Evolutionary conservation across 2,329 filamentous ascomycete genomes (phyloP).

Genomic region (Huntiella omanensis): DNA sequence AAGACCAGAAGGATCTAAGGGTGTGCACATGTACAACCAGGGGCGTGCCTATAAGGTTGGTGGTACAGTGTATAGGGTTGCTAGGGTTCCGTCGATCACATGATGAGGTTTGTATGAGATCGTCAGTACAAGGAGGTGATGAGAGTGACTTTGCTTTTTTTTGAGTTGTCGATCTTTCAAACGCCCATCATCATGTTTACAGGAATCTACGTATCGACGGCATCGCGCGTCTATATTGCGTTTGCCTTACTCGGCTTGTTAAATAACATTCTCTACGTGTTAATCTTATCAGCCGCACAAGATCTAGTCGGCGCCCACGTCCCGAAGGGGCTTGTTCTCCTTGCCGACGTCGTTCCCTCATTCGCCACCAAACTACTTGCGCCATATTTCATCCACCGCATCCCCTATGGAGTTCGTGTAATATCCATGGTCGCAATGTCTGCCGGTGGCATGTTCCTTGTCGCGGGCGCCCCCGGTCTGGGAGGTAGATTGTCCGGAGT

Average conservation of each 20-base stretch:
- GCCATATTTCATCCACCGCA: constrained; percentile 80
- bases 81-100: no score
- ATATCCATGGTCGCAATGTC: constrained; percentile 58
- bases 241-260: constrained; percentile 30
- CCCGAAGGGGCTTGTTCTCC: constrained; percentile 80
- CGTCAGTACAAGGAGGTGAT: no score
- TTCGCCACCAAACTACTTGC: constrained; percentile 76
- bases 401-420: constrained; percentile 64
- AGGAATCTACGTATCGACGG: no score
- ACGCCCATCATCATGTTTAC: no score
- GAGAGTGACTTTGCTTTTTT: no score
- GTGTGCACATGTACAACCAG: no score
- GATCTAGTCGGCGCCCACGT: constrained; percentile 74
- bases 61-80: no score
- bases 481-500: constrained; percentile 68
- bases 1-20: no score
- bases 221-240: no score
- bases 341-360: constrained; percentile 79
- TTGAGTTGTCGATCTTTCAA: no score
- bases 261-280: constrained; percentile 95
- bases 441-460: constrained; percentile 69
- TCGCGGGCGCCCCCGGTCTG: constrained; percentile 56
- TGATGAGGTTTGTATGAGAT: no score
- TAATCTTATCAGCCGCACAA: constrained; percentile 86
- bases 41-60: no score